These are phyloP conservation scores for Senecio squalidus DNA, from an alignment of 140 eudicot species.

Conservation along the genomic window DNA sequence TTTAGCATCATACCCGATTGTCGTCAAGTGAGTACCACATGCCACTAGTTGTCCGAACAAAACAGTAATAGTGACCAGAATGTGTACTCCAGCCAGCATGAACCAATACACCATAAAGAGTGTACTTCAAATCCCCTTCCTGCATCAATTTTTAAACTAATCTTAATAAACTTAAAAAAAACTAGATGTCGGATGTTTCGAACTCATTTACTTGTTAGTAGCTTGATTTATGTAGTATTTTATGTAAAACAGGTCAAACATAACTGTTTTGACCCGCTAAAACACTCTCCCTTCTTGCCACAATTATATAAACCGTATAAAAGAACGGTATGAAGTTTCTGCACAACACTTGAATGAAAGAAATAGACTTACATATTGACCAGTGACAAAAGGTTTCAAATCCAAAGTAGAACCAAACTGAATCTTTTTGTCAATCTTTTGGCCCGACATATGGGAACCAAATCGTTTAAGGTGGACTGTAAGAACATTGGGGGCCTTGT, in stretches of 20 bases:
- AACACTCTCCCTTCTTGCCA: too few species aligned
- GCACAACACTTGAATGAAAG: not conserved
- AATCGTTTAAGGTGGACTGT: conserved; percentile 88
- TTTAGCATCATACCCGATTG: conserved; percentile 55
- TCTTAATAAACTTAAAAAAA: not conserved
- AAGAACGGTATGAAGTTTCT: not conserved
- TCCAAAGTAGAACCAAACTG: conserved; percentile 66
- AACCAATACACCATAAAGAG: conserved; percentile 93
- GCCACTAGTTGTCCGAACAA: conserved; percentile 90
- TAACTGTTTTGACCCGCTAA: too few species aligned
- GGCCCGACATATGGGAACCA: conserved; percentile 74
- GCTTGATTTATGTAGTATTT: not conserved
- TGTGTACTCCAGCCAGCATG: conserved; percentile 99
- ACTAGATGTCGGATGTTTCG: not conserved
- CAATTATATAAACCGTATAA: too few species aligned
- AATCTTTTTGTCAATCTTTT: conserved; percentile 73
- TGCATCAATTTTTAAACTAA: conserved; percentile 24
- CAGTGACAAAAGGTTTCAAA: conserved; percentile 78
- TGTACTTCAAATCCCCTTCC: conserved; percentile 90
- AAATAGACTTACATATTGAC: conserved; percentile 63
- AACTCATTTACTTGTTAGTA: not conserved
- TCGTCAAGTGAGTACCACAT: conserved; percentile 94
- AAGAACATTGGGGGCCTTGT: conserved; percentile 80
- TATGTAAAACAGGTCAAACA: too few species aligned
- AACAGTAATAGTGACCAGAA: conserved; percentile 96